Percentiles rank a stretch among this genome's conserved stretches.
phyloP scores from a whole-genome alignment of 225 moss, liverwort and hornwort genomes.

The Pseudisothecium myosuroides region DNA sequence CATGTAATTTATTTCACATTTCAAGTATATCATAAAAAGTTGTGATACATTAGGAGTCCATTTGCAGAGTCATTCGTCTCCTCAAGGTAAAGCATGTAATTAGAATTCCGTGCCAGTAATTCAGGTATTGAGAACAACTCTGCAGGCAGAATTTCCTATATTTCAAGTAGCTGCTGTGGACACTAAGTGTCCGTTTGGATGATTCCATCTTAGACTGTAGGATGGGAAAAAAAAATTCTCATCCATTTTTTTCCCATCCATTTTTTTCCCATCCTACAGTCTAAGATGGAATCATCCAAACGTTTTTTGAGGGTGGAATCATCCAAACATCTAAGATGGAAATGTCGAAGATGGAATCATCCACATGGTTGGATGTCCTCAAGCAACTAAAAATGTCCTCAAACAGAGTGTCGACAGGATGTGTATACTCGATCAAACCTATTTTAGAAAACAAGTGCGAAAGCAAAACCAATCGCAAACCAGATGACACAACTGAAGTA shows the following conservation, averaged over 20 bases:
- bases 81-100: neutral
- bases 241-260: no score
- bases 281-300: no score
- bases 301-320: no score
- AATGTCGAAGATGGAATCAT: no score
- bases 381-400: no score
- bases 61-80: neutral
- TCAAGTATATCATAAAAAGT: neutral
- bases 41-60: neutral
- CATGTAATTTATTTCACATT: no score
- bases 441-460: neutral
- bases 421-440: neutral
- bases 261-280: no score
- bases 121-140: neutral
- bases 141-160: neutral
- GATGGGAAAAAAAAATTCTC: no score
- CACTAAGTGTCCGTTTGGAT: no score
- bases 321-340: no score
- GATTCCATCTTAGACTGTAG: no score
- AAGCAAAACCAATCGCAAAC: neutral
- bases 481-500: neutral
- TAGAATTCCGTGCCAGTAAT: neutral
- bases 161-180: neutral
- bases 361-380: no score
- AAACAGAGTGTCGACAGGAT: neutral